Evolutionary conservation across 2,329 filamentous ascomycete species (phyloP), one percentile per base, ranked within the genome.

Genomic region (Xylariaceae sp.): DNA sequence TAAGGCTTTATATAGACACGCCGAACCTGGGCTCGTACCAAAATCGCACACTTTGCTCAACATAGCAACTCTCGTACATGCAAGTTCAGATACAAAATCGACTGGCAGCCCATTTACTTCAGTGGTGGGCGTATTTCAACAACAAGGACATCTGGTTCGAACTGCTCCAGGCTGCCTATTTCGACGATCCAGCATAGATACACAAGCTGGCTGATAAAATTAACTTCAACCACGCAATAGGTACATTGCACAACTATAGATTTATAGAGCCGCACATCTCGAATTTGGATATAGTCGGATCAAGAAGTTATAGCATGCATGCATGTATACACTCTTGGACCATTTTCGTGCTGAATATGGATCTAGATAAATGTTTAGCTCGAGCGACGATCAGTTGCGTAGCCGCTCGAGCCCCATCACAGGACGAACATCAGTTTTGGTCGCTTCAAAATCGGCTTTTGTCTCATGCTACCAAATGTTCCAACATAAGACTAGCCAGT

Each of bases 231-330:
- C 19, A 11, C 25, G 36, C 36, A 6, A 46, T 49, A 11, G 22
- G 47, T 11, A 36, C 29, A 16, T 35, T 49, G 16, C 25, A 43
- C 37, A 20, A 45, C 34, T 49, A 46, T 17, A 43, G 47, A 37
- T 43, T 49, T 39, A 23, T 49, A 14, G 43, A 49, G 22, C 21
- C 36, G 17, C 22, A 46, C 39, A 36, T 17, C 22, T 46, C 29
- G 16, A 17, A 25, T 34, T 17, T 20, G 19, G 43, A 46, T n/a
- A 20, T n/a, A 17, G 32, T 46, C 23, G 39, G 29, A 37, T 46
- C 36, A 45, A 46, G 43, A 23, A 43, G 47, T 37, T 46, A 49
- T 43, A 46, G 47, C 14, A 46, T 49, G 5, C 43, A 49, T 37
- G 19, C 23, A 2, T 49, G 47, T 22, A 33, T 49, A 32, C 39